Evolutionary conservation across 306 rosid species (phyloP).

Genomic region (Corylus heterophylla): DNA sequence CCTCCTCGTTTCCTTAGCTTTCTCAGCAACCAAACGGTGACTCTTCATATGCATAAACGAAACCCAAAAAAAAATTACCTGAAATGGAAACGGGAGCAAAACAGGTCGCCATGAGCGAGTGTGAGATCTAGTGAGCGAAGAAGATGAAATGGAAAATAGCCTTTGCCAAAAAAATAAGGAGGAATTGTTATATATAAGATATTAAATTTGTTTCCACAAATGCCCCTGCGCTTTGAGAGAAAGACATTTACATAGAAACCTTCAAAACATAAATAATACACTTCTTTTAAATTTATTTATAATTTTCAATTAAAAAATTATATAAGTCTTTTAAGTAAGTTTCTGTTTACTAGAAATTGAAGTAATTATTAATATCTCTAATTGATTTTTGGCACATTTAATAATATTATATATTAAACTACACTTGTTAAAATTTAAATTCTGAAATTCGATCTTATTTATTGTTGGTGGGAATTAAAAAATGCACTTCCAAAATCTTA

Average conservation of each 20-base stretch:
- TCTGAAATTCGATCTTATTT: no score
- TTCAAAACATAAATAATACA: no score
- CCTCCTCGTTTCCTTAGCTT: background rate
- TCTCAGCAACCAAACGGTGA: background rate
- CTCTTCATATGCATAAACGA: background rate
- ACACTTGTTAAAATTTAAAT: background rate
- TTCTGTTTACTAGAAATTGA: no score
- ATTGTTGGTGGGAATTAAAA: no score
- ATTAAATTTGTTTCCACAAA: background rate
- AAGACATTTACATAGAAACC: no score
- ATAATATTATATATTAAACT: no score
- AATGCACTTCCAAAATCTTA: no score
- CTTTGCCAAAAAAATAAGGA: background rate
- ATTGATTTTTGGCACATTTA: no score
- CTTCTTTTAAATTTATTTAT: no score
- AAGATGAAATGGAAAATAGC: background rate
- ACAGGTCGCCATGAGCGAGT: conserved; percentile 57
- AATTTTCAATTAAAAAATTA: background rate
- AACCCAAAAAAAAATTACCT: conserved; percentile 14
- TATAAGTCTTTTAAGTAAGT: no score
- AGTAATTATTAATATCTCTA: no score
- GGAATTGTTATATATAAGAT: background rate
- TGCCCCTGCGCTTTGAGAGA: background rate
- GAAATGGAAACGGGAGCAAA: conserved; percentile 48
- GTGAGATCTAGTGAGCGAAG: conserved; percentile 2